phyloP scores from a whole-genome alignment of 2,329 filamentous ascomycete genomes.

The Sporothrix brunneoviolacea region DNA sequence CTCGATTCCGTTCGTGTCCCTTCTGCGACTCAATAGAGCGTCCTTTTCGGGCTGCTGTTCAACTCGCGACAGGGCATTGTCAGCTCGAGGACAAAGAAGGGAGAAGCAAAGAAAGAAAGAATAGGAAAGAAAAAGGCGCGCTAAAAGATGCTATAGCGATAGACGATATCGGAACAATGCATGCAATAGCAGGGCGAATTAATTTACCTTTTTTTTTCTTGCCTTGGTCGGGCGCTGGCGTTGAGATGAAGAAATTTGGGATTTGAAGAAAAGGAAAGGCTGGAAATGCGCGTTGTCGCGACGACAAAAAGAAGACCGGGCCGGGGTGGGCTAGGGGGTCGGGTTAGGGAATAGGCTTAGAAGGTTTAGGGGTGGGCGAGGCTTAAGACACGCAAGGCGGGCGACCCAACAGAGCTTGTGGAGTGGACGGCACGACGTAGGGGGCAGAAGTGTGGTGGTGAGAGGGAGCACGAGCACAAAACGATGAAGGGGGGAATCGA shows the following conservation, averaged over 20 bases:
- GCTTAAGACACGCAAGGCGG: too few relatives aligned
- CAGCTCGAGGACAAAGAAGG: not conserved
- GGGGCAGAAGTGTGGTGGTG: too few relatives aligned
- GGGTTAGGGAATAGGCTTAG: too few relatives aligned
- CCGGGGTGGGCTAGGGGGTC: not conserved
- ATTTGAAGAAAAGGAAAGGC: not conserved
- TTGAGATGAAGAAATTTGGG: not conserved
- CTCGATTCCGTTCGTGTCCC: not conserved
- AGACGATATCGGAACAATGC: not conserved
- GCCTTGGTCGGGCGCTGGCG: not conserved
- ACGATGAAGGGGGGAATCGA: not conserved
- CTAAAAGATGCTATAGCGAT: not conserved
- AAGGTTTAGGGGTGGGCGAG: too few relatives aligned
- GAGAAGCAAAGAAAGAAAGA: not conserved
- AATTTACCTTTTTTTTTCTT: not conserved
- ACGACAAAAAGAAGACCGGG: constrained; percentile 2
- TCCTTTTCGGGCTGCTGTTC: too few relatives aligned
- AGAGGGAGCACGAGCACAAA: too few relatives aligned
- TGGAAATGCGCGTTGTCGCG: constrained; percentile 12
- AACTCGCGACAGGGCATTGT: not conserved
- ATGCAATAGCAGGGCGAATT: constrained; percentile 6
- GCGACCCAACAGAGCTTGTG: too few relatives aligned
- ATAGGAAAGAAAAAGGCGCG: not conserved
- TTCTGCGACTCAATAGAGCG: too few relatives aligned
- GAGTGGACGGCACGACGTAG: too few relatives aligned